Conservation (phyloP, 2,329 filamentous ascomycete genomes). For the Trichoderma atrobrunneum region DNA sequence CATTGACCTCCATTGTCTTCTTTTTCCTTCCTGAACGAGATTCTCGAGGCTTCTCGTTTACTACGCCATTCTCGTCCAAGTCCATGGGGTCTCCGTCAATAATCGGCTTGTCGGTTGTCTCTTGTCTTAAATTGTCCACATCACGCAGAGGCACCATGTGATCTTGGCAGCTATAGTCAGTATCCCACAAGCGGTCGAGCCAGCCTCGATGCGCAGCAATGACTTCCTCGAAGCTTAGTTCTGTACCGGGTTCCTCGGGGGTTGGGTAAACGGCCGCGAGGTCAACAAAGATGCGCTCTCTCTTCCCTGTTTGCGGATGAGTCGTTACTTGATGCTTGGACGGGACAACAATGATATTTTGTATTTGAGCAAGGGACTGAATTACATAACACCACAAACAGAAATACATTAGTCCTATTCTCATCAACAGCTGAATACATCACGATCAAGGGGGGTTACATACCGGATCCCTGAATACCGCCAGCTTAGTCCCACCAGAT, state of each 20-base stretch:
- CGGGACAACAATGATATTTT: conserved; percentile 67
- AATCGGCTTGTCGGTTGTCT: conserved; percentile 38
- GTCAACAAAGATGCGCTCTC: conserved; percentile 84
- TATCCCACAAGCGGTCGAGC: conserved; percentile 57
- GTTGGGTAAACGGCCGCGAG: conserved; percentile 82
- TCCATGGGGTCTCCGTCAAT: conserved; percentile 44
- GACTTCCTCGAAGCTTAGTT: conserved; percentile 89
- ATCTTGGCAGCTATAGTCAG: conserved; percentile 36
- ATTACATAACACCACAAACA: conserved; percentile 42
- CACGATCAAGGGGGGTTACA: conserved; percentile 34
- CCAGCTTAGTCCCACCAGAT: conserved; percentile 64
- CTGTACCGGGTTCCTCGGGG: conserved; percentile 65
- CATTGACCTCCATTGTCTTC: conserved; percentile 81
- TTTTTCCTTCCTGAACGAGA: conserved; percentile 60
- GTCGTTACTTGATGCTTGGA: conserved; percentile 73
- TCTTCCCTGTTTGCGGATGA: conserved; percentile 78
- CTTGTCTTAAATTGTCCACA: conserved; percentile 32
- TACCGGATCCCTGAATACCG: conserved; percentile 95
- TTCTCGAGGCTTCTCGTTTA: conserved; percentile 45
- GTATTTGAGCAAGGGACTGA: conserved; percentile 60
- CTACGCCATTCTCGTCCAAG: conserved; percentile 59
- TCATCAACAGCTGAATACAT: conserved; percentile 73
- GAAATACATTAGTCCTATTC: conserved; percentile 88
- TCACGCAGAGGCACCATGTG: conserved; percentile 29
- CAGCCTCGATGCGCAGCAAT: conserved; percentile 74